Evolutionary conservation across 306 rosid species (phyloP), one percentile per base, ranked within the genome.

Genomic region (Cicer cuneatum): DNA sequence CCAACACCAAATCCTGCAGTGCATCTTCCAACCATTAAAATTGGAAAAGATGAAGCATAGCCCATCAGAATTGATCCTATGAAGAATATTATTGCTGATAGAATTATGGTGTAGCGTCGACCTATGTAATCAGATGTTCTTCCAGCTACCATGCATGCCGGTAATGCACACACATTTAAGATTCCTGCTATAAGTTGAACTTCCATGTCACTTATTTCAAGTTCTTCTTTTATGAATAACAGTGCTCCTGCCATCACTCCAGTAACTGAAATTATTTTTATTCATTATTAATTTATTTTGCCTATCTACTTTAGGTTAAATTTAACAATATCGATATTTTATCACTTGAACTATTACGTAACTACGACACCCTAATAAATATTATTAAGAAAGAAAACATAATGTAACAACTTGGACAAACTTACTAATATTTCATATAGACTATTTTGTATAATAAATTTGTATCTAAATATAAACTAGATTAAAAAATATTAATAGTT

Each of bases 181-280:
- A 89, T 89, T 2, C 90, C 98, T 18, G 87, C 93, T 1, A 91
- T 81, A 2, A 89, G 78, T 66, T 79, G 73, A 1, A 93, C 87
- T 72, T 89, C 85, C n/a, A 35, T n/a, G 7, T 93, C 98, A 24
- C 8, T 83, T 78, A 91, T 88, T 49, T 69, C 14, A 11, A 91
- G 78, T 5, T 89, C 98, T 8, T 93, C 97, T 73, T 88, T 72
- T 66, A 91, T 93, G 88, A 86, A 91, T 62, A 91, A 52, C 38
- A 88, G 79, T 7, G 97, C 98, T 40, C 97, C 98, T n/a, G 90
- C 80, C 96, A 91, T 93, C 7, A 91, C 98, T 19, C 90, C 92
- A 0, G 85, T 80, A 8, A 76, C 93, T 89, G 62, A 18, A 69
- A 8, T 68, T 33, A 5, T 39, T 33, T 13, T n/a, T 4, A 13